Percentiles rank a stretch among this genome's conserved stretches.
phyloP scores from a whole-genome alignment of 2,329 filamentous ascomycete species.

The Alternaria ventricosa region DNA sequence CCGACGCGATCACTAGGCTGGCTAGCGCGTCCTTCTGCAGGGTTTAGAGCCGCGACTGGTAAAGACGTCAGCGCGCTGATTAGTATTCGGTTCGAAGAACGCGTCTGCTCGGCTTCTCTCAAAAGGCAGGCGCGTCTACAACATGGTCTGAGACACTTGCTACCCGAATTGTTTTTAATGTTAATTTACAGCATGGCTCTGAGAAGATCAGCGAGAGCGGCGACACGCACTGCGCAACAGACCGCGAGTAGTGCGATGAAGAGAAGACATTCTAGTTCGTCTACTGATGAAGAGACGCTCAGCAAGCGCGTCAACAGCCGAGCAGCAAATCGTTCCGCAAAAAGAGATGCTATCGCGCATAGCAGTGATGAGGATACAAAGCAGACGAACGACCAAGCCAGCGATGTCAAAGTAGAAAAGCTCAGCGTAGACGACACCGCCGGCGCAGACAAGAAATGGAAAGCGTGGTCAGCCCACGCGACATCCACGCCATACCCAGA shows the following conservation, averaged over 20 bases:
- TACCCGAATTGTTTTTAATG: background rate
- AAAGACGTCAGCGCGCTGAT: background rate
- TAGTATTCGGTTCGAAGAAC: background rate
- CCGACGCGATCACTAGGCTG: background rate
- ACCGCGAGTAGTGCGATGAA: background rate
- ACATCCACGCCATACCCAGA: constrained; percentile 7
- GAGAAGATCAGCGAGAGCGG: background rate
- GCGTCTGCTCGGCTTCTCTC: background rate
- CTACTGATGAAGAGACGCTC: background rate
- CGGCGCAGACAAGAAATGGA: constrained; percentile 6
- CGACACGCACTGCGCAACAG: background rate
- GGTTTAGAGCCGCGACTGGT: background rate
- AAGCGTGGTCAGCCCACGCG: constrained; percentile 11
- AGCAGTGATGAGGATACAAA: background rate
- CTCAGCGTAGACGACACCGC: background rate
- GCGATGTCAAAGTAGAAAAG: background rate
- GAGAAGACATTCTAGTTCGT: background rate
- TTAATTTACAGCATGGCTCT: background rate
- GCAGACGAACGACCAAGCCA: background rate
- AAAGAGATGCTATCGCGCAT: background rate
- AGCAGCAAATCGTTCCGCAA: background rate
- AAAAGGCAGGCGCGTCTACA: background rate
- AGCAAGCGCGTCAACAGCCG: background rate
- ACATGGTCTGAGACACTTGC: background rate
- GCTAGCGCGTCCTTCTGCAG: background rate